Conservation (phyloP, 495 filamentous ascomycete genomes). For the Tuber umbilicatum region DNA sequence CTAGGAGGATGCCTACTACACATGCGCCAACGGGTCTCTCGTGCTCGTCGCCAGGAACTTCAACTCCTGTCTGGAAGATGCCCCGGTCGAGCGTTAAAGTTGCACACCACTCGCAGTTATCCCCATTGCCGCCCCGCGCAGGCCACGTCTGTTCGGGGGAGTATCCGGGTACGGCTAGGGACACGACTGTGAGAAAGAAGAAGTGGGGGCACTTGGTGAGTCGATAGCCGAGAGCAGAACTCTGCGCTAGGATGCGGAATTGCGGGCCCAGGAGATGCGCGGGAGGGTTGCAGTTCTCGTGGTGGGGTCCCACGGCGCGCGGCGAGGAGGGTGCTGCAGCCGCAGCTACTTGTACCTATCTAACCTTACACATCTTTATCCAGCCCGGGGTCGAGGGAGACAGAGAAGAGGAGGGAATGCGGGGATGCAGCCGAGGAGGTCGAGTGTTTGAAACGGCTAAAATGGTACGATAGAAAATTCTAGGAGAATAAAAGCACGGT, state of each 20-base stretch:
- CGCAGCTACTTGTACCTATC: too few species aligned
- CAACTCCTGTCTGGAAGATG: constrained; percentile 30
- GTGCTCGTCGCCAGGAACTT: constrained; percentile 40
- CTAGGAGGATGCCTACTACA: constrained; percentile 26
- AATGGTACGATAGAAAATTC: too few species aligned
- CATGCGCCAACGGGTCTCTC: constrained; percentile 34
- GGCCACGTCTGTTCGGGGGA: too few species aligned
- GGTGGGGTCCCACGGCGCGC: too few species aligned
- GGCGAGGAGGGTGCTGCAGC: too few species aligned
- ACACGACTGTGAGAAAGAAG: constrained; percentile 40
- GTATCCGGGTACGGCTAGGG: constrained; percentile 42
- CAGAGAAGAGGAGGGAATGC: too few species aligned
- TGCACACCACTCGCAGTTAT: constrained; percentile 33
- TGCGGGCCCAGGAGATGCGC: constrained; percentile 25
- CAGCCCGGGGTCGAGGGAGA: too few species aligned
- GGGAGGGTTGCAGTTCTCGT: constrained; percentile 31
- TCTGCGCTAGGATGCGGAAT: constrained; percentile 14
- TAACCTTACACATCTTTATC: too few species aligned
- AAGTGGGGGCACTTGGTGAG: constrained; percentile 12
- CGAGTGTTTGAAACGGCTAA: too few species aligned
- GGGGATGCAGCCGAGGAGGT: too few species aligned
- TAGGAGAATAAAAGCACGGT: too few species aligned
- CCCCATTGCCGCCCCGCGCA: constrained; percentile 28
- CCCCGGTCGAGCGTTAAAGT: constrained; percentile 39
- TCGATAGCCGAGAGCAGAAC: too few species aligned